Conservation (phyloP, 805 yeast species). For the Lachancea meyersii region DNA sequence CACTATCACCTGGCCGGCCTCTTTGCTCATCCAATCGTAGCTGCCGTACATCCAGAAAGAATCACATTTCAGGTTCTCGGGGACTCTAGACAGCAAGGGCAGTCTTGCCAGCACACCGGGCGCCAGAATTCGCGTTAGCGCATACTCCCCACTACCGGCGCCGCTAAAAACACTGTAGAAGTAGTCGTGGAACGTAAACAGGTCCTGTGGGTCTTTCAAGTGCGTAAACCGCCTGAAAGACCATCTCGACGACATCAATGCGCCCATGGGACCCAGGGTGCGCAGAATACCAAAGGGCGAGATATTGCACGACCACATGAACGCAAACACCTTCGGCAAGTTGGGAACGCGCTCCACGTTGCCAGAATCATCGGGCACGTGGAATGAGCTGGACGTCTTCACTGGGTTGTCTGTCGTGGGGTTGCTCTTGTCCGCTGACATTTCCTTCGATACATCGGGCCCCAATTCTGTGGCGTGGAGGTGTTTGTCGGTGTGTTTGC, state of each 20-base stretch:
- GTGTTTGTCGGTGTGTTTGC: conserved; percentile 5
- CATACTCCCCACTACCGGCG: conserved; percentile 89
- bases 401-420: conserved; percentile 14
- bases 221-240: conserved; percentile 69
- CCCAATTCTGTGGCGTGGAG: conserved; percentile 15
- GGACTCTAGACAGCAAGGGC: conserved; percentile 45
- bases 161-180: conserved; percentile 80
- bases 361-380: conserved; percentile 26
- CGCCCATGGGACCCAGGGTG: conserved; percentile 73
- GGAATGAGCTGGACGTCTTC: conserved; percentile 16
- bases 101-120: conserved; percentile 88
- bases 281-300: conserved; percentile 83
- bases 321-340: conserved; percentile 34
- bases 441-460: conserved; percentile 34
- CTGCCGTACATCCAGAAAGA: conserved; percentile 83
- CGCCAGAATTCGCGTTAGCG: conserved; percentile 72
- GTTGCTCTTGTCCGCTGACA: conserved; percentile 17
- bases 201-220: conserved; percentile 23
- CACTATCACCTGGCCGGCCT: conserved; percentile 35
- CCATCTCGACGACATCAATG: conserved; percentile 86
- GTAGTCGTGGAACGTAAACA: conserved; percentile 59
- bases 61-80: conserved; percentile 39
- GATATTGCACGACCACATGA: conserved; percentile 76
- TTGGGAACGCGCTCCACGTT: conserved; percentile 34
- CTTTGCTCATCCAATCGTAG: conserved; percentile 58